These are phyloP conservation scores for Echinosphaeria canescens DNA, from an alignment of 2,329 filamentous ascomycete species.

Conservation along the genomic window DNA sequence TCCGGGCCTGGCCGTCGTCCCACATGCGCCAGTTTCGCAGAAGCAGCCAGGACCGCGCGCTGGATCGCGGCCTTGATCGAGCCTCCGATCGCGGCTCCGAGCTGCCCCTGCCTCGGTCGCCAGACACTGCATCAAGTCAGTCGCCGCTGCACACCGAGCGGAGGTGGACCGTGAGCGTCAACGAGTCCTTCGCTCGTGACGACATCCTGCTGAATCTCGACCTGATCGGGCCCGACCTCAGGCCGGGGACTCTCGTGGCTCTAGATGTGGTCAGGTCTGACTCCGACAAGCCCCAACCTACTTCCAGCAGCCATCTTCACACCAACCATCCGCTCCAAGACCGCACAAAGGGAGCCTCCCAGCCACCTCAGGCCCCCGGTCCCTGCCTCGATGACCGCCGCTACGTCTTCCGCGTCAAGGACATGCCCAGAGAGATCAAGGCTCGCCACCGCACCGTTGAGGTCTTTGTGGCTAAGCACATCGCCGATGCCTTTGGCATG, in stretches of 20 bases:
- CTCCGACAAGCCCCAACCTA: constrained; percentile 13
- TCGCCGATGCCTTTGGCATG: constrained; percentile 64
- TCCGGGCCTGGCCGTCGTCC: constrained; percentile 22
- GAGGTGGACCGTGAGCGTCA: constrained; percentile 32
- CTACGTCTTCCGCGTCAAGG: constrained; percentile 54
- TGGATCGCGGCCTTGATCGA: constrained; percentile 15
- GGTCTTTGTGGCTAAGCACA: constrained; percentile 53
- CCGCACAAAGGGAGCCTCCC: constrained; percentile 6
- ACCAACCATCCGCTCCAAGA: constrained; percentile 8
- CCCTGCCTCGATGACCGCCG: constrained; percentile 15
- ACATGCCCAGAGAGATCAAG: constrained; percentile 47
- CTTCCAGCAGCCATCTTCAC: too few relatives aligned
- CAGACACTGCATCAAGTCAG: constrained; percentile 24
- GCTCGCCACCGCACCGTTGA: constrained; percentile 40
- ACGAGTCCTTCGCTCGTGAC: constrained; percentile 57
- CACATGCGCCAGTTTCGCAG: constrained; percentile 30
- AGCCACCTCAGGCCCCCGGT: constrained; percentile 3
- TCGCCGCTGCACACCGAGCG: constrained; percentile 24
- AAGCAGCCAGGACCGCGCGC: constrained; percentile 20
- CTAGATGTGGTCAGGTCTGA: constrained; percentile 40
- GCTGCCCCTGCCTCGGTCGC: constrained; percentile 19
- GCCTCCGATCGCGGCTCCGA: too few relatives aligned
- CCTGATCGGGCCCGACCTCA: constrained; percentile 39
- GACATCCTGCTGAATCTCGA: constrained; percentile 64
- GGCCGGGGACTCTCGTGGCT: constrained; percentile 49